These are phyloP conservation scores for Houttuynia cordata DNA, from an alignment of 164 flowering plant genomes.

Conservation along the genomic window DNA sequence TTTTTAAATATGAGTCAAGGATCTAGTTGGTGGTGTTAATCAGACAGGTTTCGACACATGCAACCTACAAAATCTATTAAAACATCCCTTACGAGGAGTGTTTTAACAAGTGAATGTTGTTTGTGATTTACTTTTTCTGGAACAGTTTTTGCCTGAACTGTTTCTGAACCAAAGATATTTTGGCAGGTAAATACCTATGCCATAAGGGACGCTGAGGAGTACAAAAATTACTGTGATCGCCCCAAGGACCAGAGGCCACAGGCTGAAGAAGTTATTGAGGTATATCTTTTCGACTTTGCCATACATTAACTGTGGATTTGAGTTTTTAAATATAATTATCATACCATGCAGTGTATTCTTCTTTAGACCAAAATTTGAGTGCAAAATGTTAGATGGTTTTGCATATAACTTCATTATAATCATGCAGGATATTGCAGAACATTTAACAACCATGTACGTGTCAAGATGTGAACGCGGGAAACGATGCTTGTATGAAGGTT, in stretches of 20 bases:
- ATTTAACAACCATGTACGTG: slow-evolving; percentile 72
- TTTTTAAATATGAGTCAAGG: no score
- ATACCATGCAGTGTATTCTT: no score
- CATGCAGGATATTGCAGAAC: slow-evolving; percentile 83
- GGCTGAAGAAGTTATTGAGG: slow-evolving; percentile 94
- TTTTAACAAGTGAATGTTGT: no score
- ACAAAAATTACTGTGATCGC: slow-evolving; percentile 91
- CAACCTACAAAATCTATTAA: no score
- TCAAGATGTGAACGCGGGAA: slow-evolving; percentile 90
- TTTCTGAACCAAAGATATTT: neutral
- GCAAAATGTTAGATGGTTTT: neutral
- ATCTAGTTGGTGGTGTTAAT: no score
- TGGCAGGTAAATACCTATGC: slow-evolving; percentile 76
- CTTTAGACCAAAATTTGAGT: neutral
- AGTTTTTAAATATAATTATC: neutral
- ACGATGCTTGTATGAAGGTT: slow-evolving; percentile 92
- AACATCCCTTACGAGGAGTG: no score
- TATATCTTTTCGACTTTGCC: slow-evolving; percentile 24
- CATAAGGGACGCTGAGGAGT: slow-evolving; percentile 87
- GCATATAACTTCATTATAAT: neutral
- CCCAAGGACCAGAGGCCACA: slow-evolving; percentile 84
- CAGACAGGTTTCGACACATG: no score
- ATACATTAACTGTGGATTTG: neutral
- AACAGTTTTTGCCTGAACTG: neutral
- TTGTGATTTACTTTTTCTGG: no score